Evolutionary conservation across 2,329 filamentous ascomycete genomes (phyloP).

Genomic region (Fusarium fujikuroi): DNA sequence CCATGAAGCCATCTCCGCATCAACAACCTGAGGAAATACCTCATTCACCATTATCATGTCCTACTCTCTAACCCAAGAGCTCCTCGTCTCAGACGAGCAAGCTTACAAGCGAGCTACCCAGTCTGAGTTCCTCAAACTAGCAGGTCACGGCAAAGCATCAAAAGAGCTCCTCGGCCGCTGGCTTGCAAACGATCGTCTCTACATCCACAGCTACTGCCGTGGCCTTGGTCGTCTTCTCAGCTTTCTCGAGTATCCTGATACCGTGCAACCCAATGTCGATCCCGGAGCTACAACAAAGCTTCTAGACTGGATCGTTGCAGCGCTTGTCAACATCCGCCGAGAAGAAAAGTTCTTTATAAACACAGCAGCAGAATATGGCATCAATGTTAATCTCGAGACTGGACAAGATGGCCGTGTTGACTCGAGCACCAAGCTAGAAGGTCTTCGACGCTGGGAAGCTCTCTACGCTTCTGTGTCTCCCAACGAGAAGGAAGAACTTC

Average conservation of each 20-base stretch:
- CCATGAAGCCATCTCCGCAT: conserved; percentile 30
- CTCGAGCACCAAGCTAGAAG: conserved; percentile 51
- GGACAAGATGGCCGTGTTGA: conserved; percentile 38
- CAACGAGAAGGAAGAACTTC: conserved; percentile 55
- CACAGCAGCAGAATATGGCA: conserved; percentile 68
- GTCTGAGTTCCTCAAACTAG: conserved; percentile 72
- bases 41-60: conserved; percentile 1
- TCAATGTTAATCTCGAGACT: conserved; percentile 58
- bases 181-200: conserved; percentile 78
- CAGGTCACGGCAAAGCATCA: conserved; percentile 70
- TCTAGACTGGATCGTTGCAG: conserved; percentile 70
- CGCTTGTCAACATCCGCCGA: conserved; percentile 72
- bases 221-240: conserved; percentile 73
- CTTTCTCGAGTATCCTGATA: conserved; percentile 66
- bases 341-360: conserved; percentile 76
- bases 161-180: conserved; percentile 69
- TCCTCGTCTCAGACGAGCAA: conserved; percentile 60
- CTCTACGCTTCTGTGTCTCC: conserved; percentile 67
- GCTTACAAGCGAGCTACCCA: conserved; percentile 69
- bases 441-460: conserved; percentile 51
- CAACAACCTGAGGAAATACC: neutral
- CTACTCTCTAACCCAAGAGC: conserved; percentile 64
- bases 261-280: conserved; percentile 5
- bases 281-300: conserved; percentile 62
- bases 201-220: conserved; percentile 75